Evolutionary conservation across 306 rosid genomes (phyloP).

Genomic region (Vicia faba): DNA sequence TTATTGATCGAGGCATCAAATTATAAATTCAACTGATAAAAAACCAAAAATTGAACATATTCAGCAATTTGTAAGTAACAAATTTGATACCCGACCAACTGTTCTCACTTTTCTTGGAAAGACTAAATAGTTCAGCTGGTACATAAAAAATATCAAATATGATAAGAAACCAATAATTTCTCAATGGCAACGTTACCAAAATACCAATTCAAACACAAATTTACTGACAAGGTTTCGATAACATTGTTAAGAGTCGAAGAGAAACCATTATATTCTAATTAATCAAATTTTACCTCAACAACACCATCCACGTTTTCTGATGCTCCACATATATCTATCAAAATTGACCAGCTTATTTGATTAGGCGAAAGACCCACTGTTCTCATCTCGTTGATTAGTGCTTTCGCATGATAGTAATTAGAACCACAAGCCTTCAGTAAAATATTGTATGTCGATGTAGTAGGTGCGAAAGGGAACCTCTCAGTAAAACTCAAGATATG

Average conservation of each 20-base stretch:
- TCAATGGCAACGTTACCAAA: slow-evolving; percentile 18
- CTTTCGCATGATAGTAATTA: slow-evolving; percentile 81
- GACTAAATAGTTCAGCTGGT: slow-evolving; percentile 21
- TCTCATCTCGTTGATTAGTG: slow-evolving; percentile 81
- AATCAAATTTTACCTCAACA: slow-evolving; percentile 61
- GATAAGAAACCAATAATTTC: slow-evolving; percentile 7
- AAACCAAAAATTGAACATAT: slow-evolving; percentile 8
- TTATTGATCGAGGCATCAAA: slow-evolving; percentile 8
- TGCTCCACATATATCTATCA: slow-evolving; percentile 76
- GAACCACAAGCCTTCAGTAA: slow-evolving; percentile 96
- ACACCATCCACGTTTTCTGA: slow-evolving; percentile 69
- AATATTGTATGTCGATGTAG: slow-evolving; percentile 77
- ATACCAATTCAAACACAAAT: slow-evolving; percentile 37
- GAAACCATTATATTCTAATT: slow-evolving; percentile 23
- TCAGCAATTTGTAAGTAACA: slow-evolving; percentile 10
- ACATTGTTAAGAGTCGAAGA: slow-evolving; percentile 18
- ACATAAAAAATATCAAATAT: slow-evolving; percentile 13
- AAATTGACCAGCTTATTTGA: slow-evolving; percentile 86
- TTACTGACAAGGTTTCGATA: slow-evolving; percentile 20
- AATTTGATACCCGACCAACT: neutral
- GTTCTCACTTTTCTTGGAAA: neutral
- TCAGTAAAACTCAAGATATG: slow-evolving; percentile 51
- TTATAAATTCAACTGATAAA: slow-evolving; percentile 18
- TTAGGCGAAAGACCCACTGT: slow-evolving; percentile 72
- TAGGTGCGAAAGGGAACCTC: slow-evolving; percentile 75